Evolutionary conservation across 2,329 filamentous ascomycete species (phyloP), one percentile per base, ranked within the genome.

Genomic region (Cercospora sp.): DNA sequence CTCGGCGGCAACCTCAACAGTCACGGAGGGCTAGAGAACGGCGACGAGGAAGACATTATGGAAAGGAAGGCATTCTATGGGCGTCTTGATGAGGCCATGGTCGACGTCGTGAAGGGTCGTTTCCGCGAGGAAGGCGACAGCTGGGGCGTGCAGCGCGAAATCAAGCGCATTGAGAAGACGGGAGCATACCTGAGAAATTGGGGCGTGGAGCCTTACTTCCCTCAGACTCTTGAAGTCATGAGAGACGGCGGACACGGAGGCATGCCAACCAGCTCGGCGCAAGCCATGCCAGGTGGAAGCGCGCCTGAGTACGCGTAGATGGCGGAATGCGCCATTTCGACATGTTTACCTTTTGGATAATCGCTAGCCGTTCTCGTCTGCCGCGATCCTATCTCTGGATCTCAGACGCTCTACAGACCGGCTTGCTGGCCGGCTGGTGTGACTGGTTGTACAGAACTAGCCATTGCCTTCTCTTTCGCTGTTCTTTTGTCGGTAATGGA

Each of bases 141-240:
- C 64, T 86, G 84, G 84, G 80, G 81, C 26, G 83, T 86, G 16
- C 77, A 79, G 72, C 75, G 83, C 59, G 84, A 86, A 74, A 83
- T 86, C 71, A 85, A 85, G 81, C 78, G 84, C 62, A 84, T 86
- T 68, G 84, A 86, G 77, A 85, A 85, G 81, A 86, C 84, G 8
- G 84, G 83, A 18, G 80, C 78, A 45, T 85, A 85, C 68, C 77
- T 86, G 53, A 77, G 81, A 69, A 84, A 83, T 36, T 84, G 82
- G 75, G 84, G 84, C 57, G 80, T 86, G 26, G 83, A 85, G 75
- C 82, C 82, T 5, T 86, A 86, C 75, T 86, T 86, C 75, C 83
- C 84, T 5, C 76, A 79, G 26, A 85, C 83, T 16, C 78, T 86
- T 28, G 83, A 84, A 33, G 79, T 82, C 28, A 85, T 86, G 84